Evolutionary conservation across 257 asterid genomes (phyloP), one percentile per base, ranked within the genome.

Genomic region (Capsicum rhomboideum): DNA sequence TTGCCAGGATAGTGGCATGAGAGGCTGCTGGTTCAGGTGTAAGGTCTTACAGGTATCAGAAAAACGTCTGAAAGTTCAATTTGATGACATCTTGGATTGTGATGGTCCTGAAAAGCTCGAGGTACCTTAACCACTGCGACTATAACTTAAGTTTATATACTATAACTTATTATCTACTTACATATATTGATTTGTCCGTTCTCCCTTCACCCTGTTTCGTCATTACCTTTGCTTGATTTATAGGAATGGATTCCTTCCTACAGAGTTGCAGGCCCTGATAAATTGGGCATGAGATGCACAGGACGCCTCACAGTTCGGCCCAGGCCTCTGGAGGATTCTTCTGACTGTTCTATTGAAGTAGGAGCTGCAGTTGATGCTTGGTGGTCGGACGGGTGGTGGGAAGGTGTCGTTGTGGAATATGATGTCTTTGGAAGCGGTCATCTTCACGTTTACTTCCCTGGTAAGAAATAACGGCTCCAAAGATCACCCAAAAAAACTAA

Each of bases 311-410:
- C 90, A 0, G 82, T 93, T 46, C 92, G 98, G 83, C 98, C 97
- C 10, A 87, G 90, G 92, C 93, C 92, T 54, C 42, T 53, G 17
- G 82, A 63, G 77, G 84, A 71, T 68, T 63, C 90, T 18, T 86
- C 85, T 1, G 88, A 78, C 13, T 2, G 6, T 31, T 82, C 28
- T n/a, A 85, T 89, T 80, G 90, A 79, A 80, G 91, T 90, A 8
- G 98, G 98, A 37, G 85, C 83, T 17, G 89, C 96, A 14, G 92
- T 93, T 61, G 96, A 94, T 86, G 96, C 93, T 40, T 93, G 97
- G 96, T 87, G 90, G 96, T 59, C 87, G 8, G 87, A 87, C 69
- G 95, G 96, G 68, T 93, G 98, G 98, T 93, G 96, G 95, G 97
- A 94, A 90, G 93, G 92, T 29, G 89, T 94, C 21, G 84, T 93